Evolutionary conservation across 2,329 filamentous ascomycete genomes (phyloP).

Genomic region (Monosporascus sp.): DNA sequence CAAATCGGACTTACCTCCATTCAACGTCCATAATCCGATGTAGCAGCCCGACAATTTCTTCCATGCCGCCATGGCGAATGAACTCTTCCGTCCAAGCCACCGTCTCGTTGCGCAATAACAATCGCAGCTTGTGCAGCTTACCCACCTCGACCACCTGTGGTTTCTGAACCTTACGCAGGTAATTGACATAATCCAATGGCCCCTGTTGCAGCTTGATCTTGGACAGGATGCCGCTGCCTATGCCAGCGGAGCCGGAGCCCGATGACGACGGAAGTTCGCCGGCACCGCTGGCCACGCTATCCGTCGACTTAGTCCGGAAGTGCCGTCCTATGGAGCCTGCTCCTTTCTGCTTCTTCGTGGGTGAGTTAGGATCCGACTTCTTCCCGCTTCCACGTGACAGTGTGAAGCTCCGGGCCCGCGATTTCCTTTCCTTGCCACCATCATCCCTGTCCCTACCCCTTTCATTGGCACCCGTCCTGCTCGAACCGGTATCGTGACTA

Average conservation of each 20-base stretch:
- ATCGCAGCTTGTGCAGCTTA: constrained; percentile 85
- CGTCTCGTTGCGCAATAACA: constrained; percentile 88
- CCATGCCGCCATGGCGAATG: constrained; percentile 84
- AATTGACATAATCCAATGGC: constrained; percentile 80
- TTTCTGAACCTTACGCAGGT: constrained; percentile 74
- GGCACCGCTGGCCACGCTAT: constrained; percentile 57
- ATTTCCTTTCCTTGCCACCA: constrained; percentile 47
- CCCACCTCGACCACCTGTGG: constrained; percentile 87
- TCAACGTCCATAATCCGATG: constrained; percentile 93
- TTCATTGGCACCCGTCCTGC: constrained; percentile 29
- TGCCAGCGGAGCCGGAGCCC: constrained; percentile 42
- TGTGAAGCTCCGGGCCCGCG: constrained; percentile 73
- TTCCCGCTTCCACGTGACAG: constrained; percentile 54
- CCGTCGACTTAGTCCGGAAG: constrained; percentile 66
- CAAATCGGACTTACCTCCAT: constrained; percentile 66
- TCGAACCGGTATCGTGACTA: constrained; percentile 30
- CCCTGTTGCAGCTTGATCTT: constrained; percentile 70
- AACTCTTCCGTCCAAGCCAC: constrained; percentile 94
- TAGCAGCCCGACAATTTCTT: constrained; percentile 78
- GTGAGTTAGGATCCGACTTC: constrained; percentile 57
- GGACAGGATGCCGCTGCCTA: constrained; percentile 54
- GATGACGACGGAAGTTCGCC: constrained; percentile 38
- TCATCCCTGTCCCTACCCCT: constrained; percentile 35
- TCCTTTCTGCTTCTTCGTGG: constrained; percentile 68
- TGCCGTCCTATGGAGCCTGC: constrained; percentile 59